A percentile compares a stretch with the other conserved stretches of the same genome.
Conservation (phyloP, 257 asterid species). For the Thymus quinquecostatus region DNA sequence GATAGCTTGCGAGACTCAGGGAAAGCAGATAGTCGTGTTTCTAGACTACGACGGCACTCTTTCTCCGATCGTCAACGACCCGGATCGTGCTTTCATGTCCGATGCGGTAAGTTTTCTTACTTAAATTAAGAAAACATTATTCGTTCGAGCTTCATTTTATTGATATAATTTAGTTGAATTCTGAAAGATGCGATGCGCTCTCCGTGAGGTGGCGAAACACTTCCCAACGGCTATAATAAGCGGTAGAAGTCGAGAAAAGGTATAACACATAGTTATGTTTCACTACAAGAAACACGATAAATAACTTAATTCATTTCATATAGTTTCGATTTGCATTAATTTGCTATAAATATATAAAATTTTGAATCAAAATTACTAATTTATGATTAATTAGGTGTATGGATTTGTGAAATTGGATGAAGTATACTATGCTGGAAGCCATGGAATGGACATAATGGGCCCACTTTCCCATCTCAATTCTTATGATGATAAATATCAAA, state of each 20-base stretch:
- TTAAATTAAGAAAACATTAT: no score
- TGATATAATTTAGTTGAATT: background rate
- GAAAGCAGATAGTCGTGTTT: slow-evolving; percentile 70
- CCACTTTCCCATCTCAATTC: slow-evolving; percentile 50
- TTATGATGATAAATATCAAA: slow-evolving; percentile 54
- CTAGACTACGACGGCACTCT: slow-evolving; percentile 87
- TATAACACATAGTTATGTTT: slow-evolving; percentile 7
- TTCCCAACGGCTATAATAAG: slow-evolving; percentile 87
- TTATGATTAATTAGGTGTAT: slow-evolving; percentile 50
- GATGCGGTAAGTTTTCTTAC: slow-evolving; percentile 44
- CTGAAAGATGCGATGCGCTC: slow-evolving; percentile 75
- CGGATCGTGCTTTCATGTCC: slow-evolving; percentile 86
- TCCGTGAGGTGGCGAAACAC: slow-evolving; percentile 61
- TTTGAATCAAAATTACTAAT: background rate
- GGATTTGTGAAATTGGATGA: slow-evolving; percentile 78
- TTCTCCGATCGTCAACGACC: slow-evolving; percentile 78
- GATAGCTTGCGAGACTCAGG: slow-evolving; percentile 35
- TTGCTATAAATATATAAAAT: no score
- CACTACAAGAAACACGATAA: no score
- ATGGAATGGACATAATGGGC: slow-evolving; percentile 93
- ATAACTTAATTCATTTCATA: no score
- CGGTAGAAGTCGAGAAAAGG: slow-evolving; percentile 87
- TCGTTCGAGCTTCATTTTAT: no score
- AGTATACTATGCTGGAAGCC: slow-evolving; percentile 93
- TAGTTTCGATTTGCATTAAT: no score